Conservation (phyloP, 2,329 filamentous ascomycete genomes). For the Fusarium pininemorale region DNA sequence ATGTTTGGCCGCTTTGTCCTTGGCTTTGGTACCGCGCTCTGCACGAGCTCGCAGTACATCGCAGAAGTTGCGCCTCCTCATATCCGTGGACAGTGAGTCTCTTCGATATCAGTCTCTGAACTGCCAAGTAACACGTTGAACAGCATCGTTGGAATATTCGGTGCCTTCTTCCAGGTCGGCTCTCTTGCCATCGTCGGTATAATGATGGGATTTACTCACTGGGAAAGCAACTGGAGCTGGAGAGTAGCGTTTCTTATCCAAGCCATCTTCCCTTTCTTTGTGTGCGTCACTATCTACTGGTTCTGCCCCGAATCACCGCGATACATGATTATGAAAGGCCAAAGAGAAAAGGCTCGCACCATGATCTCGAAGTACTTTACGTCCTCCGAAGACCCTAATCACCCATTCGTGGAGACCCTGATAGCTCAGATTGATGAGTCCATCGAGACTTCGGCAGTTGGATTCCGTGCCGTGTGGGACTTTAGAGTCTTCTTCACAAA, state of each 20-base stretch:
- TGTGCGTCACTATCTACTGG: constrained; percentile 34
- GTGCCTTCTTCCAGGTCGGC: constrained; percentile 38
- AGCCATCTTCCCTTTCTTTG: constrained; percentile 28
- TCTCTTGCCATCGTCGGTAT: constrained; percentile 34
- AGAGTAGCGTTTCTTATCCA: constrained; percentile 34
- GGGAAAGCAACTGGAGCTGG: constrained; percentile 39
- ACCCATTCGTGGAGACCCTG: constrained; percentile 31
- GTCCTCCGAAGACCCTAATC: constrained; percentile 27
- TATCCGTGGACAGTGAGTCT: constrained; percentile 27
- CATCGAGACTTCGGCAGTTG: constrained; percentile 22
- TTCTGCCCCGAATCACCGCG: constrained; percentile 38
- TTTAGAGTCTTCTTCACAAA: constrained; percentile 38
- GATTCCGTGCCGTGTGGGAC: constrained; percentile 28
- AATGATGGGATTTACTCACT: constrained; percentile 38
- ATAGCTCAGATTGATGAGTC: constrained; percentile 37
- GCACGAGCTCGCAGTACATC: constrained; percentile 38
- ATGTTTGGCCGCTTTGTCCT: constrained; percentile 34
- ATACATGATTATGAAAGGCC: constrained; percentile 38
- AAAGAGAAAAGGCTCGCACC: constrained; percentile 30
- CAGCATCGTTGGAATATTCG: constrained; percentile 35
- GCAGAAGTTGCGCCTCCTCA: constrained; percentile 36
- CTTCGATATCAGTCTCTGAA: accelerated
- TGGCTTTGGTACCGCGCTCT: constrained; percentile 37
- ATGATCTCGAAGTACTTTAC: constrained; percentile 34
- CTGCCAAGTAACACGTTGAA: background rate